Conservation (phyloP, 306 rosid species). For the Myrica gale region DNA sequence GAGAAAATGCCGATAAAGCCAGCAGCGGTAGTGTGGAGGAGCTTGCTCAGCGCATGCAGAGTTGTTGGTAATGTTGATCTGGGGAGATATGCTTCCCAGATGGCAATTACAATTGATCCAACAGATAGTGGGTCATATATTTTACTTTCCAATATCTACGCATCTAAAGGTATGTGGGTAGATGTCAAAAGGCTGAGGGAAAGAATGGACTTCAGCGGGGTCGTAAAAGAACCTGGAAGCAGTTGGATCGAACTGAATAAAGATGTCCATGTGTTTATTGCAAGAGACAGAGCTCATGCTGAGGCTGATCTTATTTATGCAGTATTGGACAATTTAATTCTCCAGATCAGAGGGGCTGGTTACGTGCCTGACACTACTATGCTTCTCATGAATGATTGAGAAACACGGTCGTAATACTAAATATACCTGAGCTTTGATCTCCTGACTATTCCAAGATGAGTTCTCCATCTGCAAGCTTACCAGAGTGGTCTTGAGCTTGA, state of each 20-base stretch:
- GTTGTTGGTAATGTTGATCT: constrained; percentile 68
- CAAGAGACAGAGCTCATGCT: constrained; percentile 46
- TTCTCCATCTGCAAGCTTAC: constrained; percentile 1
- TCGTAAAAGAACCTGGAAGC: constrained; percentile 70
- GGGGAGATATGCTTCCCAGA: constrained; percentile 76
- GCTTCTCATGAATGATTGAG: constrained; percentile 29
- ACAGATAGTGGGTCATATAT: constrained; percentile 75
- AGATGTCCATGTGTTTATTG: constrained; percentile 41
- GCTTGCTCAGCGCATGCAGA: constrained; percentile 80
- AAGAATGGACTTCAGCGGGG: constrained; percentile 62
- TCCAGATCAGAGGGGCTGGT: constrained; percentile 55
- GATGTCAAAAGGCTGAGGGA: constrained; percentile 63
- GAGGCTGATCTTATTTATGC: constrained; percentile 39
- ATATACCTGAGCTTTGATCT: constrained; percentile 11
- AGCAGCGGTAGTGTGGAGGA: constrained; percentile 81
- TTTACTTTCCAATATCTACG: constrained; percentile 82
- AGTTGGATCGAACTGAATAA: constrained; percentile 58
- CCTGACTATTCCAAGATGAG: background rate
- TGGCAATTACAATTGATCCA: constrained; percentile 73
- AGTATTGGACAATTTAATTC: constrained; percentile 47
- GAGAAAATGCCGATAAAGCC: constrained; percentile 73
- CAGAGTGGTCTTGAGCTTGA: background rate
- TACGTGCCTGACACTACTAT: constrained; percentile 36
- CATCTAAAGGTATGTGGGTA: constrained; percentile 85
- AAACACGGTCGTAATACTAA: constrained; percentile 11